phyloP scores from a whole-genome alignment of 2,329 filamentous ascomycete genomes.

The Aspergillus transmontanensis region DNA sequence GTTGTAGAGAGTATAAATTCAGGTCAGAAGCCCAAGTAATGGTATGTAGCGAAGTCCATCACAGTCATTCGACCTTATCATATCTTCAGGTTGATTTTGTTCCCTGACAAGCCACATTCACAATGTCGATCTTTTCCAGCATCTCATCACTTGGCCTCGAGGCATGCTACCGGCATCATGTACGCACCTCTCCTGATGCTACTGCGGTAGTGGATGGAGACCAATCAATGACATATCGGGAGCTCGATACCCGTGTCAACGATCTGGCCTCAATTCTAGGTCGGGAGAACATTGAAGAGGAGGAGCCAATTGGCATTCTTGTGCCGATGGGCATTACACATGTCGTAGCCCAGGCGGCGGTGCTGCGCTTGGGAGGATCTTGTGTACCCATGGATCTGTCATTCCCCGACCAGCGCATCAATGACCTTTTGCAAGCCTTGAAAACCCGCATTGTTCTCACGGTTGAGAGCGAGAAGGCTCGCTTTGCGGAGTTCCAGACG shows the following conservation, averaged over 20 bases:
- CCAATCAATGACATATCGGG: background rate
- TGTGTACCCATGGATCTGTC: background rate
- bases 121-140: background rate
- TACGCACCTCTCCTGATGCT: background rate
- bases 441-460: background rate
- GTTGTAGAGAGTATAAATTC: background rate
- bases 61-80: background rate
- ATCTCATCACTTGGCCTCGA: background rate
- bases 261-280: background rate
- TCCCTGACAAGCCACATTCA: background rate
- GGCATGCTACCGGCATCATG: slow-evolving; percentile 2
- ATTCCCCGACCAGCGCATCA: background rate
- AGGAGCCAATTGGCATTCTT: background rate
- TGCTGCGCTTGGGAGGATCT: background rate
- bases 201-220: background rate
- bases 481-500: background rate
- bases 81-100: background rate
- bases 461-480: background rate
- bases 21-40: background rate
- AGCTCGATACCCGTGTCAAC: background rate
- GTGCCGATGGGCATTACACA: background rate
- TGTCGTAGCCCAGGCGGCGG: background rate
- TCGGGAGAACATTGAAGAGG: background rate
- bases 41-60: background rate
- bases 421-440: background rate